phyloP scores from a whole-genome alignment of 495 filamentous ascomycete genomes.

The Neurospora tetraspora region DNA sequence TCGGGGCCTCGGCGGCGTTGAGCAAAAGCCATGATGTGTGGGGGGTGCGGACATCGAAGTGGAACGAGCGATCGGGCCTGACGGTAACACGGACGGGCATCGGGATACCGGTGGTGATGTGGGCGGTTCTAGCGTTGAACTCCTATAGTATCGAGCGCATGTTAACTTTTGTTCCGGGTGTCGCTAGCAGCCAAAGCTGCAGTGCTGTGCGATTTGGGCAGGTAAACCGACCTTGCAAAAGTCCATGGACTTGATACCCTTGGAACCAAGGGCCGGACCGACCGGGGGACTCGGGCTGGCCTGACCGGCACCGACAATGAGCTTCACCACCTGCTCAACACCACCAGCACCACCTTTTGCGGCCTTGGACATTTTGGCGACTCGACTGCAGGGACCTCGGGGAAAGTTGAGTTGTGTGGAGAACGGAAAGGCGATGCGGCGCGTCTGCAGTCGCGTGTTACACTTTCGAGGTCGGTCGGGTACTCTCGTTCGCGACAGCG shows the following conservation, averaged over 20 bases:
- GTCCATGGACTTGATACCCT: slow-evolving; percentile 99
- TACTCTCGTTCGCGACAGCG: neutral
- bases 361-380: slow-evolving; percentile 65
- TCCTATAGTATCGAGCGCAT: slow-evolving; percentile 47
- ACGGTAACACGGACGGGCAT: slow-evolving; percentile 86
- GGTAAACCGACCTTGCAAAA: slow-evolving; percentile 78
- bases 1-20: slow-evolving; percentile 64
- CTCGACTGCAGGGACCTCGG: neutral
- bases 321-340: slow-evolving; percentile 81
- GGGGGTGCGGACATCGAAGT: slow-evolving; percentile 88
- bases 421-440: neutral
- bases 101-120: slow-evolving; percentile 74
- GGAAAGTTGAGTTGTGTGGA: neutral
- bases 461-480: neutral
- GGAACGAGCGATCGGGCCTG: slow-evolving; percentile 85
- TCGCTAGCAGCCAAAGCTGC: too few species aligned
- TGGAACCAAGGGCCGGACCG: slow-evolving; percentile 91
- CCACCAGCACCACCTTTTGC: slow-evolving; percentile 46
- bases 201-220: too few species aligned
- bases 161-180: neutral
- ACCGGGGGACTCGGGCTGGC: slow-evolving; percentile 94
- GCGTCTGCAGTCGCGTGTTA: neutral
- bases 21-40: slow-evolving; percentile 81
- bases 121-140: slow-evolving; percentile 90
- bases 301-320: slow-evolving; percentile 97